Base-by-base conservation (phyloP, 2,329 filamentous ascomycete species). In the Bertia moriformis region DNA sequence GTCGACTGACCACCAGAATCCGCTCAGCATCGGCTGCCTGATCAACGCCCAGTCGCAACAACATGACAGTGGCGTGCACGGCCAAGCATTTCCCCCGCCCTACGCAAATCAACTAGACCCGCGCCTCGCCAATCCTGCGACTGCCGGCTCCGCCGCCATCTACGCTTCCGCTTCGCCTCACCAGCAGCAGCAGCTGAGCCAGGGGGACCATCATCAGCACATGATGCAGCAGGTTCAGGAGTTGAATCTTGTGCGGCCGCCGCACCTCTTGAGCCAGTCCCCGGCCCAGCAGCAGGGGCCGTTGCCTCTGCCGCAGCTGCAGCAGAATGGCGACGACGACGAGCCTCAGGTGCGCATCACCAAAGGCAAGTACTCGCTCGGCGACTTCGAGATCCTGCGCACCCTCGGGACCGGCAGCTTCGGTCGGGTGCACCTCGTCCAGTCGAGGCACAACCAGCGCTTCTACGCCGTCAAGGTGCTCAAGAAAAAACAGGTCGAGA, bases 391-490 rank as follows among this genome's bases (percentile, higher is more conserved):
- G 44, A 80, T 98, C 47, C 74, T 88, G 63, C 76, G 91, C 50
- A 98, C 91, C 27, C 69, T 98, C 45, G 91, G 91, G 38, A 98
- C 91, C 22, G 91, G 91, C 53, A 95, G 88, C 60, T 98, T 98
- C 61, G 91, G 91, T 37, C 75, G 91, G 48, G 91, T 98, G 35
- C 91, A 98, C 56, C 68, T 98, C 43, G 91, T 96, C 39, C 91
- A 96, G 63, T 95, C 88, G 47, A 91, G 88, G 61, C 91, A 98
- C 65, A 98, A 98, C 60, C 84, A 93, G 62, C 80, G 91, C 44
- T 98, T 88, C 68, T 98, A 98, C 63, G 91, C 91, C 37, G 82
- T 98, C 62, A 98, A 98, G 66, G 91, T 98, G 47, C 66, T 98
- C 61, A 98, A 98, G 61, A 98, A 98, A 71, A 80, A 80, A 37